Evolutionary conservation across 2,329 filamentous ascomycete genomes (phyloP).

Genomic region (Microsporum ferrugineum): DNA sequence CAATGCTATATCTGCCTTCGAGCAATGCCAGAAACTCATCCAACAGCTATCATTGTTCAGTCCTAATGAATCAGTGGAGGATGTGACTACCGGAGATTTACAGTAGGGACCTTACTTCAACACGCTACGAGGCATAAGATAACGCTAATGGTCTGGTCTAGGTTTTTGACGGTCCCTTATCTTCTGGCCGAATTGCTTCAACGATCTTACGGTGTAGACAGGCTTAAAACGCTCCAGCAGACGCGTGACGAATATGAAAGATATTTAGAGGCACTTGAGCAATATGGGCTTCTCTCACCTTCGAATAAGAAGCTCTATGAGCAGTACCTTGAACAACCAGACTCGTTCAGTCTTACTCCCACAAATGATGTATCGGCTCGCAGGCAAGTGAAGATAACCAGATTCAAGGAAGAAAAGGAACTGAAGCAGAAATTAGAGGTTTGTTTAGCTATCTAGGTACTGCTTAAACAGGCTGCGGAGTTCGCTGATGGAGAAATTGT

Average conservation of each 20-base stretch:
- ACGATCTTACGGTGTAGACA: slow-evolving; percentile 50
- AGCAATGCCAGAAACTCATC: slow-evolving; percentile 59
- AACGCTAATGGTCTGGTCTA: slow-evolving; percentile 20
- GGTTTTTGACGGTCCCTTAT: slow-evolving; percentile 66
- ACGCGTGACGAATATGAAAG: slow-evolving; percentile 63
- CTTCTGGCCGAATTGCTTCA: slow-evolving; percentile 69
- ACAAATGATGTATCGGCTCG: slow-evolving; percentile 55
- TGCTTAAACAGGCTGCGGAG: slow-evolving; percentile 21
- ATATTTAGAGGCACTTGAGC: slow-evolving; percentile 65
- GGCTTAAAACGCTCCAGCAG: slow-evolving; percentile 50
- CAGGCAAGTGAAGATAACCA: slow-evolving; percentile 72
- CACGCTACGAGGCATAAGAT: slow-evolving; percentile 12
- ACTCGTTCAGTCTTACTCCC: slow-evolving; percentile 60
- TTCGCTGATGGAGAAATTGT: slow-evolving; percentile 9
- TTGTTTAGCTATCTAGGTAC: slow-evolving; percentile 16
- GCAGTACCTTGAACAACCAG: slow-evolving; percentile 59
- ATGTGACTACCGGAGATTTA: slow-evolving; percentile 71
- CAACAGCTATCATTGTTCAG: slow-evolving; percentile 72
- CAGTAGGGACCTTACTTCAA: slow-evolving; percentile 41
- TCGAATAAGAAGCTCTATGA: slow-evolving; percentile 59
- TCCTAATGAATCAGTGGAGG: slow-evolving; percentile 76
- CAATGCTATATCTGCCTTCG: slow-evolving; percentile 57
- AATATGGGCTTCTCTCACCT: slow-evolving; percentile 59
- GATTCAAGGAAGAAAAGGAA: slow-evolving; percentile 75
- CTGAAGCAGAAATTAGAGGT: slow-evolving; percentile 73